These are phyloP conservation scores for Lachnellula subtilissima DNA, from an alignment of 2,329 filamentous ascomycete genomes.

Conservation along the genomic window DNA sequence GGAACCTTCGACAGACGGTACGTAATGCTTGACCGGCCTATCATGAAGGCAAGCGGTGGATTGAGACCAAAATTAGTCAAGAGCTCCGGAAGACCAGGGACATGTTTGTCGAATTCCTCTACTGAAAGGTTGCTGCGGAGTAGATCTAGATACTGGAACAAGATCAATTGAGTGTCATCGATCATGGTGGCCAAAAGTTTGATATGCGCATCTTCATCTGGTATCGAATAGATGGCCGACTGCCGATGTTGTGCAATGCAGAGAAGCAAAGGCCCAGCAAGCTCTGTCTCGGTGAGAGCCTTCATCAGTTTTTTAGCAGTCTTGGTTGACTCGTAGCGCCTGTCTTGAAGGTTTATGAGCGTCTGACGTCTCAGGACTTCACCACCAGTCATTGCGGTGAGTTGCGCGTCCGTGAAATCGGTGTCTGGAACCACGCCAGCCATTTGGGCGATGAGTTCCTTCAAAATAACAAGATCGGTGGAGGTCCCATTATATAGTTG, in stretches of 20 bases:
- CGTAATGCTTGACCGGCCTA: slow-evolving; percentile 70
- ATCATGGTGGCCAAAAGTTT: slow-evolving; percentile 85
- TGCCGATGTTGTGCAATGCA: slow-evolving; percentile 87
- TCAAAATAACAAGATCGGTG: slow-evolving; percentile 84
- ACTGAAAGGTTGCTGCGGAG: slow-evolving; percentile 73
- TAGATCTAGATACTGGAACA: slow-evolving; percentile 85
- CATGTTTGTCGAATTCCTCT: slow-evolving; percentile 70
- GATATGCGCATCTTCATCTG: slow-evolving; percentile 71
- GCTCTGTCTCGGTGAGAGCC: slow-evolving; percentile 69
- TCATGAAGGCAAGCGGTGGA: slow-evolving; percentile 76
- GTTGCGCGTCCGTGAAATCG: slow-evolving; percentile 83
- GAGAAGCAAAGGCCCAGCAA: slow-evolving; percentile 80
- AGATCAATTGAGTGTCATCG: slow-evolving; percentile 81
- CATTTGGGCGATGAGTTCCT: slow-evolving; percentile 89
- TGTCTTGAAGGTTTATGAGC: slow-evolving; percentile 74
- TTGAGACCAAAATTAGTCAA: slow-evolving; percentile 77
- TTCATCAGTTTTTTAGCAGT: slow-evolving; percentile 77
- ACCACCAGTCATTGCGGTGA: slow-evolving; percentile 84
- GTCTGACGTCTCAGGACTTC: slow-evolving; percentile 74
- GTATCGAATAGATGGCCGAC: slow-evolving; percentile 72
- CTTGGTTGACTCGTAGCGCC: slow-evolving; percentile 67
- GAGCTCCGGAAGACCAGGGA: slow-evolving; percentile 70
- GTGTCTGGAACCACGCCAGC: slow-evolving; percentile 83
- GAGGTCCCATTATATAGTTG: slow-evolving; percentile 80
- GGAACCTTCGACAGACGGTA: slow-evolving; percentile 46